Evolutionary conservation across 768 basidiomycete genomes (phyloP), one percentile per base, ranked within the genome.

Genomic region (Agaricus blazei): DNA sequence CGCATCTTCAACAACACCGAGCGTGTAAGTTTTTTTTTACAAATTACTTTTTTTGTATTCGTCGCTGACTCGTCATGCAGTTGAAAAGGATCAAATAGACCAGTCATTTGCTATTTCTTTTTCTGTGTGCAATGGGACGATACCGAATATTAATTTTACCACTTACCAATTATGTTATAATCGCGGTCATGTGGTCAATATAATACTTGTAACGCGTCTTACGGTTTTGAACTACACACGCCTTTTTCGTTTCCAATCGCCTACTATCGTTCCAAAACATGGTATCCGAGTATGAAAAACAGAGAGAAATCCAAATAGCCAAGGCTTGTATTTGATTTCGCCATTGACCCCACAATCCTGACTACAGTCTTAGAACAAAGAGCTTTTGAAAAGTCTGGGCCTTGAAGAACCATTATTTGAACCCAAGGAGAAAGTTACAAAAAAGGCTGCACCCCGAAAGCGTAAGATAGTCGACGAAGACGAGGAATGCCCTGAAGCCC

Each of bases 1-100:
- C 84, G 78, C 58, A 81, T 98, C 60, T 79, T 82, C 75, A 79
- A 77, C 70, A 93, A 91, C 69, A 97, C 93, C 2, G 83, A 91
- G 66, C 82, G 82, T 64, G 88, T 97, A 63, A 37, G 79, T 76
- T n/a, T 2, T 27, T 0, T 54, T 58, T 47, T 49, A 14, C 5
- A 37, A 9, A 36, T 36, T 43, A 8, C 11, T 24, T 54, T 9
- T 28, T 48, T 38, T 24, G 24, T 29, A 8, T 37, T 50, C 42
- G n/a, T 51, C 43, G 40, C 56, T 64, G 31, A 64, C 48, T 60
- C 50, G 34, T 60, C 46, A 42, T 63, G 37, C 57, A 85, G 84
- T 80, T 85, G 68, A 85, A 83, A 70, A 78, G 66, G 60, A 81
- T 86, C 64, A 81, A 81, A 67, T 85, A 70, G 43, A 51, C 9